Evolutionary conservation across 345 rosid genomes (phyloP).

Genomic region (Melastoma malabathricum): DNA sequence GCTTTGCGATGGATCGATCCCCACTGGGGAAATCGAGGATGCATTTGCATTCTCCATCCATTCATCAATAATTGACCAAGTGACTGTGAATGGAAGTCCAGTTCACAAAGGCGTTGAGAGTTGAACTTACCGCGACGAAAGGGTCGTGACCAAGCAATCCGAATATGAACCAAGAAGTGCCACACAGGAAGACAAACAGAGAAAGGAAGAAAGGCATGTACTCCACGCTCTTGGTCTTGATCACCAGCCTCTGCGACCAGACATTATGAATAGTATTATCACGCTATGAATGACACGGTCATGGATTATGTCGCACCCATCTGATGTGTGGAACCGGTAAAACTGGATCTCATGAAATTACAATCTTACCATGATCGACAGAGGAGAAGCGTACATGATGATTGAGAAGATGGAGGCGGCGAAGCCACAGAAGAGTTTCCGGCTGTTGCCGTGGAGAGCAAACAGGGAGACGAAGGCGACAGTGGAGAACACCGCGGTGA

Average conservation of each 20-base stretch:
- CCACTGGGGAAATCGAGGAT: no score
- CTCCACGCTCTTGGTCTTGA: constrained; percentile 89
- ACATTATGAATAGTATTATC: neutral
- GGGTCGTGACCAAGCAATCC: constrained; percentile 83
- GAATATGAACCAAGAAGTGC: constrained; percentile 87
- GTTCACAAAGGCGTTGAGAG: neutral
- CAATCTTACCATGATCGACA: constrained; percentile 72
- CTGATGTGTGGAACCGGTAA: no score
- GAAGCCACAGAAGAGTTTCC: constrained; percentile 75
- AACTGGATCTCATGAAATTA: neutral
- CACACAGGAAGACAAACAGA: constrained; percentile 78
- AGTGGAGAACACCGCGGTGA: constrained; percentile 38
- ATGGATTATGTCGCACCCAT: no score
- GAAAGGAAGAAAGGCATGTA: constrained; percentile 95
- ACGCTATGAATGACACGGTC: neutral
- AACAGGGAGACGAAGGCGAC: constrained; percentile 58
- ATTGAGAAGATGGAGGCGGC: constrained; percentile 81
- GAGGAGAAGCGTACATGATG: constrained; percentile 95
- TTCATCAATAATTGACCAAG: neutral
- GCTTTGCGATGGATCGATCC: neutral
- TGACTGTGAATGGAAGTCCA: neutral
- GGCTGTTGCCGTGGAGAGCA: constrained; percentile 46
- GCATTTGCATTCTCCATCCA: no score
- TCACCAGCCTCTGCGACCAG: constrained; percentile 59
- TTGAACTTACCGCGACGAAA: constrained; percentile 59